Conservation (phyloP, 192 early-diverging fungal species). For the Physocladia obscura region DNA sequence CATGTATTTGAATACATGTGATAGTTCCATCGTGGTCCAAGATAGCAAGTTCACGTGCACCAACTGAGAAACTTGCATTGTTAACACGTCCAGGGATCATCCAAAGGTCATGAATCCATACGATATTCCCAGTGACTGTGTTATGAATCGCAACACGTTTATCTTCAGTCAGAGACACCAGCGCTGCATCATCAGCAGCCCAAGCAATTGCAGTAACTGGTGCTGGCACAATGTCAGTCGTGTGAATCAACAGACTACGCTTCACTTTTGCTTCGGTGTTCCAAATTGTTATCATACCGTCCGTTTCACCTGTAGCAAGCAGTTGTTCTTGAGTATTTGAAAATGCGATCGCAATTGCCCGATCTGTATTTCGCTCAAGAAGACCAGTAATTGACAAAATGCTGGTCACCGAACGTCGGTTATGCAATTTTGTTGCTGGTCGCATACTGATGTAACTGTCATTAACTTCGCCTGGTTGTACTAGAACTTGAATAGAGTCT, state of each 20-base stretch:
- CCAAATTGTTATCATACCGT: constrained; percentile 30
- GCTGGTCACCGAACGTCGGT: constrained; percentile 8
- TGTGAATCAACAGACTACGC: constrained; percentile 25
- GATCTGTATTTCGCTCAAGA: constrained; percentile 24
- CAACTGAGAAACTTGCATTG: constrained; percentile 2
- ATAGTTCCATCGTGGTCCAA: constrained; percentile 29
- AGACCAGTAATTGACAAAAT: constrained; percentile 21
- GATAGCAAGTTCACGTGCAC: constrained; percentile 21
- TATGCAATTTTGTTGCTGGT: not conserved
- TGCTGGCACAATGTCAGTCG: constrained; percentile 24
- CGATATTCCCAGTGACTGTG: constrained; percentile 33
- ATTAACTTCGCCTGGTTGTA: constrained; percentile 7
- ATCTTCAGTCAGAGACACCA: constrained; percentile 31
- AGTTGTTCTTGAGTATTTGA: constrained; percentile 31
- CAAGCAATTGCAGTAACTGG: constrained; percentile 26
- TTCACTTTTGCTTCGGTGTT: constrained; percentile 34
- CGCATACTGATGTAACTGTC: constrained; percentile 21
- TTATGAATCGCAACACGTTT: constrained; percentile 32
- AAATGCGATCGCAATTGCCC: constrained; percentile 20
- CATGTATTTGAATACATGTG: constrained; percentile 20
- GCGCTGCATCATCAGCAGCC: constrained; percentile 30
- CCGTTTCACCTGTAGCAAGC: constrained; percentile 26
- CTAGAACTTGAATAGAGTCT: not conserved
- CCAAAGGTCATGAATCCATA: constrained; percentile 34
- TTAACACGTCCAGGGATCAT: constrained; percentile 26